phyloP scores from a whole-genome alignment of 2,329 filamentous ascomycete genomes.

The Cladosporium velox region DNA sequence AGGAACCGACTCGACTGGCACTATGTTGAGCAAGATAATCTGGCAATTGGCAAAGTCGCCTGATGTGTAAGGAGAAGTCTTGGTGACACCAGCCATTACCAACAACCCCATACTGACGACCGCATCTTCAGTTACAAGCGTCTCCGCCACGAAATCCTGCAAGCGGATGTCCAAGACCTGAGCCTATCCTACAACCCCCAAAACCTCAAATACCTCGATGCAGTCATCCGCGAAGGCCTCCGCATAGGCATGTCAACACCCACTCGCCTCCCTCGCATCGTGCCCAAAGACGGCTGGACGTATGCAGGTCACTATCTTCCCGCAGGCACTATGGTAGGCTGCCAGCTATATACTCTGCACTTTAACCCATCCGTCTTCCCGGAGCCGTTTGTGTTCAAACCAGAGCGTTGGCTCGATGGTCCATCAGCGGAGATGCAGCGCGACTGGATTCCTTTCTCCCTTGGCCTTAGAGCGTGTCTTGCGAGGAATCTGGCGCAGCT shows the following conservation, averaged over 20 bases:
- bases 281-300: constrained; percentile 43
- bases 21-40: constrained; percentile 53
- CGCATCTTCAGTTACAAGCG: constrained; percentile 34
- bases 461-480: constrained; percentile 53
- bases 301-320: constrained; percentile 41
- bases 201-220: constrained; percentile 50
- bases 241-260: constrained; percentile 56
- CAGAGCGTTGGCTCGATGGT: constrained; percentile 51
- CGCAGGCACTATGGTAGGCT: constrained; percentile 48
- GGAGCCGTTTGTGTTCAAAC: constrained; percentile 46
- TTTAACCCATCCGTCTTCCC: constrained; percentile 48
- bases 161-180: constrained; percentile 29
- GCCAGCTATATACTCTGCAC: constrained; percentile 51
- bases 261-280: constrained; percentile 51
- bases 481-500: constrained; percentile 51
- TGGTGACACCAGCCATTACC: neutral
- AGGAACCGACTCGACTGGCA: constrained; percentile 53
- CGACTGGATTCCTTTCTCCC: constrained; percentile 53
- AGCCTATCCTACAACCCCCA: constrained; percentile 33
- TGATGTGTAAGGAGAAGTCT: constrained; percentile 37
- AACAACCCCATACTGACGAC: neutral
- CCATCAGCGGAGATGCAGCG: constrained; percentile 42
- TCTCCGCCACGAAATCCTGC: constrained; percentile 40
- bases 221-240: constrained; percentile 53
- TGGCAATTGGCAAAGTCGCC: constrained; percentile 50